Evolutionary conservation across 106 monocot genomes (phyloP).

Genomic region (Dendrobium officinale): DNA sequence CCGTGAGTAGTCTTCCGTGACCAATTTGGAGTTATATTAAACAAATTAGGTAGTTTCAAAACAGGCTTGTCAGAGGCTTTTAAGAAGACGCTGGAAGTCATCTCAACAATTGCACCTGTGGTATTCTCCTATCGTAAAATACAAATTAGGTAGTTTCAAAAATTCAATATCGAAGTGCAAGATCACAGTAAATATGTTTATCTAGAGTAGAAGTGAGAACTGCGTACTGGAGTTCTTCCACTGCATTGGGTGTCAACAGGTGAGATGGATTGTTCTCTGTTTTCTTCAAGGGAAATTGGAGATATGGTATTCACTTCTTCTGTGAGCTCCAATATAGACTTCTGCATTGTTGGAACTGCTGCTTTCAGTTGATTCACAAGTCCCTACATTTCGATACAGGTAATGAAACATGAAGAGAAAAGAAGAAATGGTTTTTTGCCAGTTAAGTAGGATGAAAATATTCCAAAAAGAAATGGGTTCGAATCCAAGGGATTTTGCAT

Average conservation of each 20-base stretch:
- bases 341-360: constrained; percentile 78
- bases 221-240: constrained; percentile 41
- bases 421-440: background rate
- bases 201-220: too few species aligned
- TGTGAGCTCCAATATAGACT: constrained; percentile 79
- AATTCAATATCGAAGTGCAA: constrained; percentile 4
- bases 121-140: constrained; percentile 43
- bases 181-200: too few species aligned
- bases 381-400: constrained; percentile 36
- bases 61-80: constrained; percentile 53
- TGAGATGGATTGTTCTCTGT: constrained; percentile 18
- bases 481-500: too few species aligned
- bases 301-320: constrained; percentile 74
- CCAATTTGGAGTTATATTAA: constrained; percentile 75
- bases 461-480: background rate
- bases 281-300: constrained; percentile 38
- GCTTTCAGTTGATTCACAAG: constrained; percentile 92
- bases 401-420: background rate
- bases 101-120: constrained; percentile 42
- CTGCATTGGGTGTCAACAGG: constrained; percentile 36
- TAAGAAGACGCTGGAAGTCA: constrained; percentile 50
- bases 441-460: background rate
- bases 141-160: too few species aligned
- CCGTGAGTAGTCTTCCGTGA: constrained; percentile 48
- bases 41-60: constrained; percentile 82